A percentile compares a stretch with the other conserved stretches of the same genome.
Conservation (phyloP, 2,329 filamentous ascomycete species). For the Didymella sp. region DNA sequence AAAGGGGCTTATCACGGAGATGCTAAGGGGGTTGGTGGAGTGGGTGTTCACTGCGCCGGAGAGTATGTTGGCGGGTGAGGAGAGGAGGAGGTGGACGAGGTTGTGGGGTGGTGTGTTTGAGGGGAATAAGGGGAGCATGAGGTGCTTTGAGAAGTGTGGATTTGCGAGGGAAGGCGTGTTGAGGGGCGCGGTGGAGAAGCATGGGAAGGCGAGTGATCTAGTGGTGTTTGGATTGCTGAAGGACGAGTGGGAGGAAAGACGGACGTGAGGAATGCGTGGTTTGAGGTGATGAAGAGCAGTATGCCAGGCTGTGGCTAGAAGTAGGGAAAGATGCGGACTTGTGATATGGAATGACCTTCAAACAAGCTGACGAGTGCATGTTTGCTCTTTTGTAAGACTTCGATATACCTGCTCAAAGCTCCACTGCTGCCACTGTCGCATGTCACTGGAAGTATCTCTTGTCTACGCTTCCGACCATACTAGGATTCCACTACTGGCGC, state of each 20-base stretch:
- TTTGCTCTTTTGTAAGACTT: background rate
- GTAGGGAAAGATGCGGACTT: background rate
- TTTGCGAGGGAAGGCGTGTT: constrained; percentile 48
- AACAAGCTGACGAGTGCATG: background rate
- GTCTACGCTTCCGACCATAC: background rate
- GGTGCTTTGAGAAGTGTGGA: constrained; percentile 49
- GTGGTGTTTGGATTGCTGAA: constrained; percentile 48
- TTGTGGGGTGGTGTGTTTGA: constrained; percentile 41
- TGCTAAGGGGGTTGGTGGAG: constrained; percentile 42
- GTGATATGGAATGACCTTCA: background rate
- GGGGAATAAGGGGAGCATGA: constrained; percentile 48
- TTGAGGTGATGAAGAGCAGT: background rate
- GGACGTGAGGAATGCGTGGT: background rate
- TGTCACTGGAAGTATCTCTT: background rate
- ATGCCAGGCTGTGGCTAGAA: background rate
- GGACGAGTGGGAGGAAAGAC: constrained; percentile 37
- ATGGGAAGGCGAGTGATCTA: constrained; percentile 43
- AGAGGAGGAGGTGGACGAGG: constrained; percentile 34
- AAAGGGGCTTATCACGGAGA: constrained; percentile 42
- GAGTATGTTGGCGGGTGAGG: constrained; percentile 19
- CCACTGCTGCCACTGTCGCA: background rate
- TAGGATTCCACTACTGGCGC: background rate
- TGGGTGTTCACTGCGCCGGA: constrained; percentile 42
- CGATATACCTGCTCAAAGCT: background rate
- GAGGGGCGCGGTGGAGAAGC: constrained; percentile 46